Evolutionary conservation across 352 stramenopile species (phyloP), one percentile per base, ranked within the genome.

Genomic region (Phytophthora constricta): DNA sequence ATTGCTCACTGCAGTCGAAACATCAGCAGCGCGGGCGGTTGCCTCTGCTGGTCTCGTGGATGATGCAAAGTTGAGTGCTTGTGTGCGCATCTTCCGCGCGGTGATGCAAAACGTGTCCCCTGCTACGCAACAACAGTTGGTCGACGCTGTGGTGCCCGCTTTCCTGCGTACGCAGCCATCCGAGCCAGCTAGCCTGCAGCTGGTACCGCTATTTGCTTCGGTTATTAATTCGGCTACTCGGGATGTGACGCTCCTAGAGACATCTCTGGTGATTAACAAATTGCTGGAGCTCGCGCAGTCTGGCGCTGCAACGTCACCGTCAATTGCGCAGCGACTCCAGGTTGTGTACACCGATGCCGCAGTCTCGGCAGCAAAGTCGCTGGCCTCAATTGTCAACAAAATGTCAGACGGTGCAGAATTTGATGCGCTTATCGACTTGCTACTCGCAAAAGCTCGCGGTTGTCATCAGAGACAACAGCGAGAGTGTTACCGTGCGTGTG

Each of bases 331-430:
- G 20, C 62, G 53, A 34, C 65, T 92, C 10, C 72, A 85, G 13
- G 49, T 56, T 47, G 78, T 93, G 22, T 77, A 76, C 53, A 47
- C 64, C 0, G 80, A 91, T 41, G 80, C 82, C 26, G 81, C 86
- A 37, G 65, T 92, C 1, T 91, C 82, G 8, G 73, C 86, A 0
- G 78, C 86, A 41, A 92, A 93, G 56, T 87, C 88, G 10, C 74
- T 96, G 8, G 88, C 85, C 22, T 93, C 88, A 17, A 92, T 95
- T 56, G 79, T 96, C 62, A 96, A 96, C 81, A 94, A 93, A 52
- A 93, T 93, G 81, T 80, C 82, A 27, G 88, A 96, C 39, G 85
- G 86, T 31, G 79, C 82, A 37, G 83, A 93, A 62, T 92, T 95
- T 61, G 80, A 93, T 60, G 73, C 85, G 26, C 73, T 92, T 11